Percentiles rank a stretch among this genome's conserved stretches.
Conservation (phyloP, 495 filamentous ascomycete species). For the Chlorociboria aeruginascens region DNA sequence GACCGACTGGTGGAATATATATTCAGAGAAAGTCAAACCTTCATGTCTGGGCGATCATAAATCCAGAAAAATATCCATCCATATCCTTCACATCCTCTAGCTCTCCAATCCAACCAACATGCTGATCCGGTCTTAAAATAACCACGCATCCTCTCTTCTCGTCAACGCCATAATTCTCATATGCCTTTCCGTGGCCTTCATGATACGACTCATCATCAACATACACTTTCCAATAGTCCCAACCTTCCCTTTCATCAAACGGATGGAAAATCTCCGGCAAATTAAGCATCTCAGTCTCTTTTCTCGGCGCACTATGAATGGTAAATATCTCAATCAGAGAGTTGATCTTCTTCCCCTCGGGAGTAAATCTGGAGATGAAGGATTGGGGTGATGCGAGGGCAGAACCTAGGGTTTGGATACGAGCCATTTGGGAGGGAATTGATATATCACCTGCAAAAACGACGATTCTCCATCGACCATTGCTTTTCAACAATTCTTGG, state of each 20-base stretch:
- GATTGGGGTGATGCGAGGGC: background rate
- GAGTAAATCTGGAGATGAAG: background rate
- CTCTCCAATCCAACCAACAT: constrained; percentile 31
- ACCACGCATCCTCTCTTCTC: constrained; percentile 46
- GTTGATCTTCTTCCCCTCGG: background rate
- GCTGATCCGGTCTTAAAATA: constrained; percentile 52
- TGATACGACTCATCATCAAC: constrained; percentile 50
- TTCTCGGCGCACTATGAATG: constrained; percentile 33
- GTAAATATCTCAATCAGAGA: background rate
- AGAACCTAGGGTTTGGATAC: background rate
- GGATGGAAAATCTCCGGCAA: constrained; percentile 46
- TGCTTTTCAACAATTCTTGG: constrained; percentile 27
- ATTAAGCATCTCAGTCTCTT: constrained; percentile 41
- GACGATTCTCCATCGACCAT: constrained; percentile 57
- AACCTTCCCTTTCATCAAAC: constrained; percentile 43
- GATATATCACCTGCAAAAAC: constrained; percentile 50
- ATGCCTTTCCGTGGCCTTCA: constrained; percentile 49
- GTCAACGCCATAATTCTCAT: constrained; percentile 51
- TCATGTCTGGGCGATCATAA: too few species aligned
- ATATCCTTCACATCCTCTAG: too few species aligned
- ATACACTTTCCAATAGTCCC: constrained; percentile 56
- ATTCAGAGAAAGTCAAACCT: too few species aligned
- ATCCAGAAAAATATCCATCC: too few species aligned
- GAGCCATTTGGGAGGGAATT: constrained; percentile 1
- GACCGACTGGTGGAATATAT: too few species aligned